Conservation (phyloP, 1,139 yeast genomes). For the Insectozyma bohioensis region DNA sequence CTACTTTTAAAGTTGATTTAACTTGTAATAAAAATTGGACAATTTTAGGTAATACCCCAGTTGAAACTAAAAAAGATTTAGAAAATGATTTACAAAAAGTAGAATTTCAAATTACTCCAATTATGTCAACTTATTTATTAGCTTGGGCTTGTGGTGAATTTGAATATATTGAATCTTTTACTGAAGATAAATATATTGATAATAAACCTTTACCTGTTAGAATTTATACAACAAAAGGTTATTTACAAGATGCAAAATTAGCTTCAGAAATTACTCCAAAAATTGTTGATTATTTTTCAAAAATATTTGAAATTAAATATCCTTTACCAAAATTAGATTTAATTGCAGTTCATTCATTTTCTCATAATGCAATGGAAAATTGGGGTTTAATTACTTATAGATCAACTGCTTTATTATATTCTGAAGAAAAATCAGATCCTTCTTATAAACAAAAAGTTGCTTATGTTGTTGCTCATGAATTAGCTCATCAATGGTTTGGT, state of each 20-base stretch:
- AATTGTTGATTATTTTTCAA: slow-evolving; percentile 65
- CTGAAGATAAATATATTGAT: slow-evolving; percentile 23
- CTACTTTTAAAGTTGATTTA: slow-evolving; percentile 65
- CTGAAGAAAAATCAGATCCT: slow-evolving; percentile 64
- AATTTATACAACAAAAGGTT: slow-evolving; percentile 72
- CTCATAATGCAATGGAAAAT: slow-evolving; percentile 89
- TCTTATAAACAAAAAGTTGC: slow-evolving; percentile 75
- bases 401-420: slow-evolving; percentile 69
- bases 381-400: slow-evolving; percentile 87
- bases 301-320: slow-evolving; percentile 63
- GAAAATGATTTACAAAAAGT: slow-evolving; percentile 21
- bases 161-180: slow-evolving; percentile 62
- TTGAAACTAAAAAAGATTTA: slow-evolving; percentile 17
- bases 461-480: slow-evolving; percentile 85
- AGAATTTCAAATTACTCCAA: slow-evolving; percentile 53
- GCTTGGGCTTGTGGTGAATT: slow-evolving; percentile 81
- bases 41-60: slow-evolving; percentile 76
- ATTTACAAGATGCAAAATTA: slow-evolving; percentile 57
- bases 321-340: slow-evolving; percentile 75
- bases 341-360: slow-evolving; percentile 74
- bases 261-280: slow-evolving; percentile 69
- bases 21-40: slow-evolving; percentile 57
- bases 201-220: slow-evolving; percentile 70
- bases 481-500: slow-evolving; percentile 95
- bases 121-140: slow-evolving; percentile 72